These are phyloP conservation scores for Oleoguttula mirabilis DNA, from an alignment of 495 filamentous ascomycete species.

Conservation along the genomic window DNA sequence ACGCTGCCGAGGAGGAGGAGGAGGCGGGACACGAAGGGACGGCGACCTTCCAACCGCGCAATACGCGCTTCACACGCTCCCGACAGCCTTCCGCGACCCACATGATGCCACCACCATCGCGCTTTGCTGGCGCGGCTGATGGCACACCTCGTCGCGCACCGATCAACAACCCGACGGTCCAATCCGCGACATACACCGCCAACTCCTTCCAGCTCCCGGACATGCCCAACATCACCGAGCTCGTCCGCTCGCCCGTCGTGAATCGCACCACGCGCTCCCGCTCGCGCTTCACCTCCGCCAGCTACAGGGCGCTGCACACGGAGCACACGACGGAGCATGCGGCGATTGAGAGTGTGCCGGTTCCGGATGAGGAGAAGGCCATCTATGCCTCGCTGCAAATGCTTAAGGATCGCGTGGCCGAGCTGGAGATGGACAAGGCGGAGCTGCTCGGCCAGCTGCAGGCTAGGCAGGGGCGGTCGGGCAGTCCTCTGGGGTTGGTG, in stretches of 20 bases:
- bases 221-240: slow-evolving; percentile 57
- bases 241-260: slow-evolving; percentile 54
- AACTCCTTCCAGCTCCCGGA: slow-evolving; percentile 57
- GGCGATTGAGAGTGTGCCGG: slow-evolving; percentile 48
- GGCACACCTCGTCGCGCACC: slow-evolving; percentile 14
- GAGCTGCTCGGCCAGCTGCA: slow-evolving; percentile 42
- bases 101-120: slow-evolving; percentile 14
- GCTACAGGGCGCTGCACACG: slow-evolving; percentile 3
- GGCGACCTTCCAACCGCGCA: slow-evolving; percentile 15
- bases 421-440: slow-evolving; percentile 48
- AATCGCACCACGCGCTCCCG: slow-evolving; percentile 36
- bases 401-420: slow-evolving; percentile 52
- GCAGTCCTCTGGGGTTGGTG: slow-evolving; percentile 37
- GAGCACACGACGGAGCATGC: slow-evolving; percentile 25
- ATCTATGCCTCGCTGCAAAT: slow-evolving; percentile 55
- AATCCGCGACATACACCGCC: slow-evolving; percentile 35
- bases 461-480: slow-evolving; percentile 33
- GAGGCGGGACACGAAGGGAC: neutral
- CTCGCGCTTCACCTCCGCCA: slow-evolving; percentile 44
- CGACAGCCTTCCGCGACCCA: slow-evolving; percentile 34
- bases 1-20: neutral
- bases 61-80: slow-evolving; percentile 46
- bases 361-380: slow-evolving; percentile 58
- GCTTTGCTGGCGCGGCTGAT: slow-evolving; percentile 11
- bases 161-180: slow-evolving; percentile 19